Conservation (phyloP, 441 rosid species). For the Mallotus japonicus region DNA sequence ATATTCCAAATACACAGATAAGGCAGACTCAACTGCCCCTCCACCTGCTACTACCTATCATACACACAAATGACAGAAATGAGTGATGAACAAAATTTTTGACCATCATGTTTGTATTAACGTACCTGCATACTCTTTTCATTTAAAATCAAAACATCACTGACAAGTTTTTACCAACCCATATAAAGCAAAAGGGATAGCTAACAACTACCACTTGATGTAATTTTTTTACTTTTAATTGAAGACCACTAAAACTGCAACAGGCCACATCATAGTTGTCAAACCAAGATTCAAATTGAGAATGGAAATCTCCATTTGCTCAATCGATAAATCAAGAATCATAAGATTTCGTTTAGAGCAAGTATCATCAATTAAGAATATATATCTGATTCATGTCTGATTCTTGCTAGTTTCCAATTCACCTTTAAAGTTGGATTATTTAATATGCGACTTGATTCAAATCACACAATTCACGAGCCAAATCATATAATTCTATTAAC, state of each 20-base stretch:
- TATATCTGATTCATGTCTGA: too few relatives aligned
- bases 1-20: constrained; percentile 90
- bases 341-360: too few relatives aligned
- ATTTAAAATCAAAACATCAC: not conserved
- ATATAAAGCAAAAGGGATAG: not conserved
- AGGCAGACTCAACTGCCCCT: constrained; percentile 96
- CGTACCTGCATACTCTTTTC: not conserved
- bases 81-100: not conserved
- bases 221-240: not conserved
- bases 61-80: constrained; percentile 17
- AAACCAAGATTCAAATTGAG: too few relatives aligned
- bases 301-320: too few relatives aligned
- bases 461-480: too few relatives aligned
- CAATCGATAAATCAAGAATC: too few relatives aligned
- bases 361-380: too few relatives aligned
- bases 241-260: not conserved
- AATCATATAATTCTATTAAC: too few relatives aligned
- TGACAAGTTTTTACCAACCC: not conserved
- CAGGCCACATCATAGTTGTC: not conserved
- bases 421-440: too few relatives aligned
- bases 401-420: too few relatives aligned
- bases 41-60: constrained; percentile 98
- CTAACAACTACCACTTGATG: not conserved
- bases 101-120: not conserved
- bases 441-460: too few relatives aligned